phyloP scores from a whole-genome alignment of 805 yeast species.

The Ogataea dorogensis region DNA sequence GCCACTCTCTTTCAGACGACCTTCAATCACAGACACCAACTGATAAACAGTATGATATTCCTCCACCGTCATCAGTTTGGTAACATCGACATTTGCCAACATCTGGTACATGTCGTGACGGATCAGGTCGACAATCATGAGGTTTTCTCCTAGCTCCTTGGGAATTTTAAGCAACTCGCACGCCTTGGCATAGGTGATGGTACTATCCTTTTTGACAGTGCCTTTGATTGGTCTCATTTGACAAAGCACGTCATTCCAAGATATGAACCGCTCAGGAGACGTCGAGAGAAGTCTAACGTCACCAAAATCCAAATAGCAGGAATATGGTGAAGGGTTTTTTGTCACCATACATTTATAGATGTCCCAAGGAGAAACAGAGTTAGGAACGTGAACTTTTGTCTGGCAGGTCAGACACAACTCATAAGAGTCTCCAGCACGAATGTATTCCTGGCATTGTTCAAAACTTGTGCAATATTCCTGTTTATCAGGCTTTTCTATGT shows the following conservation, averaged over 20 bases:
- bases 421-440: conserved; percentile 84
- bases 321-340: conserved; percentile 90
- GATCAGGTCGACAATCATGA: conserved; percentile 95
- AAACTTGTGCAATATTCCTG: conserved; percentile 55
- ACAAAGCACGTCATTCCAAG: conserved; percentile 64
- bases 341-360: conserved; percentile 69
- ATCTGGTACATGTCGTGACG: conserved; percentile 83
- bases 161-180: conserved; percentile 68
- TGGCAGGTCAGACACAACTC: conserved; percentile 88
- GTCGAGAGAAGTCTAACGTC: conserved; percentile 72
- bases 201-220: conserved; percentile 70
- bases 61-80: conserved; percentile 85
- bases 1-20: conserved; percentile 39
- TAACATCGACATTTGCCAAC: conserved; percentile 62
- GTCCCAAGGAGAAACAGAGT: conserved; percentile 62
- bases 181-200: conserved; percentile 58
- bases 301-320: conserved; percentile 71
- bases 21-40: conserved; percentile 84
- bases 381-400: conserved; percentile 56
- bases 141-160: conserved; percentile 91
- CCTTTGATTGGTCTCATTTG: conserved; percentile 96
- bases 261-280: conserved; percentile 90
- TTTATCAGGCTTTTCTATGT: conserved; percentile 50
- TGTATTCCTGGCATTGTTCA: conserved; percentile 58
- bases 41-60: conserved; percentile 91